Conservation (phyloP, 805 yeast species). For the Zygosaccharomyces gambellarensis region DNA sequence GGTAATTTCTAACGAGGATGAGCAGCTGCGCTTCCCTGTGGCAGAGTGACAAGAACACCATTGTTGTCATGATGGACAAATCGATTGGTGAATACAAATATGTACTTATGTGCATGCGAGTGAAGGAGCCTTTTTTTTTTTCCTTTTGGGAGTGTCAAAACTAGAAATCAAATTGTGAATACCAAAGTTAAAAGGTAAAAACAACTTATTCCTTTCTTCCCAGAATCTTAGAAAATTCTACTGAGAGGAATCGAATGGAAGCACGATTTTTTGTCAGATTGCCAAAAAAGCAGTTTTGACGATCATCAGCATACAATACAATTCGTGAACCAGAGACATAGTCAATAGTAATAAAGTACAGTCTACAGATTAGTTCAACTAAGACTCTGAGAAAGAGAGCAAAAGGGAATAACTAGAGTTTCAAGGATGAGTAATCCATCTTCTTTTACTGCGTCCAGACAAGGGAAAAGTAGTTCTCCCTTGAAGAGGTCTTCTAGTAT, state of each 20-base stretch:
- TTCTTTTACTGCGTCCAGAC: neutral
- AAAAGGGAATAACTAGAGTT: neutral
- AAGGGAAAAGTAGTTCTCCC: slow-evolving; percentile 1
- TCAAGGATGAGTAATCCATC: slow-evolving; percentile 5
- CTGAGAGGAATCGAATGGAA: neutral
- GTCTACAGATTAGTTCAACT: too few relatives aligned
- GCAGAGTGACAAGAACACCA: too few relatives aligned
- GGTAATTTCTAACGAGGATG: neutral
- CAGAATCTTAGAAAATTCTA: neutral
- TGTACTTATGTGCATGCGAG: neutral
- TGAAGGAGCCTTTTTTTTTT: too few relatives aligned
- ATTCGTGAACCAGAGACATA: too few relatives aligned
- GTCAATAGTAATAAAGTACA: too few relatives aligned
- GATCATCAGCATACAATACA: neutral
- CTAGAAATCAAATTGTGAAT: too few relatives aligned
- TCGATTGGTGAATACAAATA: neutral
- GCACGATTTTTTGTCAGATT: neutral
- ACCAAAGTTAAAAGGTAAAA: too few relatives aligned
- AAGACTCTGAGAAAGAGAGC: neutral
- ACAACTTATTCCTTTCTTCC: too few relatives aligned
- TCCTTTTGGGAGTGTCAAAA: too few relatives aligned
- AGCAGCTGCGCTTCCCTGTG: too few relatives aligned
- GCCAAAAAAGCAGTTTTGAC: neutral
- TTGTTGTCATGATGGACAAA: neutral
- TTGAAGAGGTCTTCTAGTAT: slow-evolving; percentile 26